Evolutionary conservation across 495 filamentous ascomycete genomes (phyloP).

Genomic region (Xylaria venustula): DNA sequence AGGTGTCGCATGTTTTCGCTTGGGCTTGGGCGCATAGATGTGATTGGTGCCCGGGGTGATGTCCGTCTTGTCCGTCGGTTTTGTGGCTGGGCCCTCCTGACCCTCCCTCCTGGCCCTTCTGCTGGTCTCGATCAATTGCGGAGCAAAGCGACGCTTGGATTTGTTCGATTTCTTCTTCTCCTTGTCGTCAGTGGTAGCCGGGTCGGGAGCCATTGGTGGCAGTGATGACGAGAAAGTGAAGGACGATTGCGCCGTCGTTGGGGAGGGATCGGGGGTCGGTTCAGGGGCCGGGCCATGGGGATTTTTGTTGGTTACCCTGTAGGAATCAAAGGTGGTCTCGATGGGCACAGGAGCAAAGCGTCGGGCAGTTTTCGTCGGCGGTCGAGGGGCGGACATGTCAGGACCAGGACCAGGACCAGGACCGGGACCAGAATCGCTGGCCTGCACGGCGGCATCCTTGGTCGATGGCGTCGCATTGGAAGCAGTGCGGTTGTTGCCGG

Average conservation of each 20-base stretch:
- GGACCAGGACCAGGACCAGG: no score
- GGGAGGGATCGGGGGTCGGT: conserved; percentile 51
- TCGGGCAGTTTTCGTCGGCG: conserved; percentile 24
- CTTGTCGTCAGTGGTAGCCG: conserved; percentile 10
- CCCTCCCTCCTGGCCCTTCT: conserved; percentile 54
- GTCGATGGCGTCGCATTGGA: conserved; percentile 17
- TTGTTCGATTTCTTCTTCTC: conserved; percentile 22
- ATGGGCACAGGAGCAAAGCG: conserved; percentile 60
- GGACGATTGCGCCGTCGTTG: conserved; percentile 35
- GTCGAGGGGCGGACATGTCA: conserved; percentile 18
- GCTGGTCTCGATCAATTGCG: conserved; percentile 68
- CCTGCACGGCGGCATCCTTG: conserved; percentile 26
- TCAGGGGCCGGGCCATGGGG: conserved; percentile 38
- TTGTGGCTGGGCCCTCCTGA: conserved; percentile 50
- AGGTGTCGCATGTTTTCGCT: conserved; percentile 29
- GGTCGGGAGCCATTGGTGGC: conserved; percentile 19
- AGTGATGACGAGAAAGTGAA: background rate
- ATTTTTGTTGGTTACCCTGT: conserved; percentile 35
- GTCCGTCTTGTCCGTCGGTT: conserved; percentile 55
- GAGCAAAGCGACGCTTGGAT: conserved; percentile 52
- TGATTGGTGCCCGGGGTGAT: conserved; percentile 58
- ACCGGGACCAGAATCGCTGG: conserved; percentile 21
- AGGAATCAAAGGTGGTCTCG: conserved; percentile 58
- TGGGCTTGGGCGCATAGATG: conserved; percentile 50
- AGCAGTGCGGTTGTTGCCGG: background rate